phyloP scores from a whole-genome alignment of 1,284 basidiomycete genomes.

The Cutaneotrichosporon arboriforme region DNA sequence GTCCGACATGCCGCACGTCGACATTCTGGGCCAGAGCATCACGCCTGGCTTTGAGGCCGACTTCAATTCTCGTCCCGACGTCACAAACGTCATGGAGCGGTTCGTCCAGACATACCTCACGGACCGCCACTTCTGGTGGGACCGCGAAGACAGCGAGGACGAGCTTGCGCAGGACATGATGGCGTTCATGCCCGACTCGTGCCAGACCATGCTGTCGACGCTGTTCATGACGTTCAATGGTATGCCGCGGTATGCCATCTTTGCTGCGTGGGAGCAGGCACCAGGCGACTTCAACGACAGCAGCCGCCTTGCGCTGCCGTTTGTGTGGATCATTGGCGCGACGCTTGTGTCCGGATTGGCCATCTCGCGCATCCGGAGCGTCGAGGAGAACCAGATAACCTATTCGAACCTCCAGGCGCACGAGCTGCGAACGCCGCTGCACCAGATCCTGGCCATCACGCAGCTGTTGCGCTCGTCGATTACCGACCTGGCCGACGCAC shows the following conservation, averaged over 20 bases:
- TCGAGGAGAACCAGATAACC: conserved; percentile 42
- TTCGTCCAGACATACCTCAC: conserved; percentile 27
- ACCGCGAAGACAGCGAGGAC: conserved; percentile 28
- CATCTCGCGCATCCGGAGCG: conserved; percentile 30
- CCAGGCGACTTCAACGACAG: conserved; percentile 32
- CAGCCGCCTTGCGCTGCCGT: conserved; percentile 30
- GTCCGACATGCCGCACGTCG: conserved; percentile 2
- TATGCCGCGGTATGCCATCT: conserved; percentile 27
- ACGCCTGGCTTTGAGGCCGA: conserved; percentile 16
- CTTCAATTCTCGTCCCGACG: conserved; percentile 14
- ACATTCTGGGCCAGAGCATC: conserved; percentile 22
- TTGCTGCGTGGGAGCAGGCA: conserved; percentile 36
- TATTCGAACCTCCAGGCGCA: conserved; percentile 45
- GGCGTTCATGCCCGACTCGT: conserved; percentile 28
- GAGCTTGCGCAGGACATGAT: conserved; percentile 24
- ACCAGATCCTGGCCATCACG: conserved; percentile 46
- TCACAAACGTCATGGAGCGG: conserved; percentile 16
- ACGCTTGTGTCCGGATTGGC: conserved; percentile 34
- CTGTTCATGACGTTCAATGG: conserved; percentile 33
- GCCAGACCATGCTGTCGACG: conserved; percentile 28
- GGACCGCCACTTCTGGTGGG: conserved; percentile 37
- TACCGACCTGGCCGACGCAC: conserved; percentile 33
- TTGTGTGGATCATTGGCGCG: conserved; percentile 38
- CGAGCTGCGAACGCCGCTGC: conserved; percentile 45
- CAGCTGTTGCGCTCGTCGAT: conserved; percentile 39